Evolutionary conservation across 768 basidiomycete species (phyloP), one percentile per base, ranked within the genome.

Genomic region (Xerocomellus chrysenteron): DNA sequence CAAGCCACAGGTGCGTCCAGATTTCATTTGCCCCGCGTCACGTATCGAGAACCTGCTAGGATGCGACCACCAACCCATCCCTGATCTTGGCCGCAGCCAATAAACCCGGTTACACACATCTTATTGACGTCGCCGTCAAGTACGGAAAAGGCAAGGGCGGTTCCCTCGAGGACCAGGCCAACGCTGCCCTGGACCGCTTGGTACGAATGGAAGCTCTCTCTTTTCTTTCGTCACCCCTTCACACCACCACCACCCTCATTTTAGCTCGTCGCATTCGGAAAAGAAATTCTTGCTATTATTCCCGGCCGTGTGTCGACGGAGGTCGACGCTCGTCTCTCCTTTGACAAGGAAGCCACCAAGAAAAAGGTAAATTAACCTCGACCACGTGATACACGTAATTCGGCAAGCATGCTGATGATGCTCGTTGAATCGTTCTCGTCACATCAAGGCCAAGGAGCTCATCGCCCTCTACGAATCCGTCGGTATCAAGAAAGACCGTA

Each of bases 261-360:
- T 33, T 69, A 96, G 94, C 87, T 99, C 60, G 92, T 98, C 66
- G 96, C 93, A 75, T 99, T 99, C 78, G 97, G 97, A 63, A 91
- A 87, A 73, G 94, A 89, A 78, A 98, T 99, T 69, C 83, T 98
- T 50, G 78, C 79, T 59, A 94, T 99, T 76, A 93, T 99, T 68
- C 97, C 97, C 53, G 97, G 97, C 57, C 91, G 97, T 73, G 96
- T 99, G 59, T 99, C 97, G 43, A 98, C 97, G 60, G 97, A 99
- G 75, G 95, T 99, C 64, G 97, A 99, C 73, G 97, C 97, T 48
- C 88, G 92, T 64, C 86, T 98, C 55, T 98, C 96, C 59, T 98
- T 97, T 75, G 91, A 98, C 78, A 98, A 92, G 76, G 86, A 87
- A 74, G 91, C 70, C 21, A 97, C 94, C 63, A 95, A 94, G 76